phyloP scores from a whole-genome alignment of 345 rosid species.

The Kandelia obovata region DNA sequence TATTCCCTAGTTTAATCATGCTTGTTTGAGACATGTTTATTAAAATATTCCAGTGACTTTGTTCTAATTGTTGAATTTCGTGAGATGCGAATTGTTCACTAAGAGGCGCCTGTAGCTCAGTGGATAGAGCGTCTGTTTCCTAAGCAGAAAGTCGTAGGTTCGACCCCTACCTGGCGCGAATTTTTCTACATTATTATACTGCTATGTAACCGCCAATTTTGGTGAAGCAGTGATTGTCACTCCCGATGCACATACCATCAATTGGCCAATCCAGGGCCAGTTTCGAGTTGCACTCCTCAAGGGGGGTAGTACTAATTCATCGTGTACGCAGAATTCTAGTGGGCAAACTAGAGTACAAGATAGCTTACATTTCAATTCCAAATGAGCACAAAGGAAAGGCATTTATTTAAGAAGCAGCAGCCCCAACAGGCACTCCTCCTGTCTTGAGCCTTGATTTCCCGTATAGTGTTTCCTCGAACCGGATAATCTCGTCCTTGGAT shows the following conservation, averaged over 20 bases:
- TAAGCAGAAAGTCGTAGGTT: slow-evolving; percentile 97
- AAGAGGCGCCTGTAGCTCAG: slow-evolving; percentile 88
- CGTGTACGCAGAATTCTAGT: no score
- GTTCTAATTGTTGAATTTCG: no score
- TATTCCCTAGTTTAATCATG: no score
- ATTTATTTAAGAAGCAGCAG: slow-evolving; percentile 16
- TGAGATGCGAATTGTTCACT: no score
- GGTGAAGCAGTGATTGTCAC: slow-evolving; percentile 43
- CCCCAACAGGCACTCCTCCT: slow-evolving; percentile 47
- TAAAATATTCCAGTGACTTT: no score
- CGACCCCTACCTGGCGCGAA: slow-evolving; percentile 60
- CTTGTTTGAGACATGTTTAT: no score
- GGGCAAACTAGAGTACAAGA: slow-evolving; percentile 3
- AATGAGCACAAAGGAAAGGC: slow-evolving; percentile 2
- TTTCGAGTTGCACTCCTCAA: slow-evolving; percentile 45
- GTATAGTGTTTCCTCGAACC: slow-evolving; percentile 83
- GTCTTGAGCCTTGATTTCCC: slow-evolving; percentile 82
- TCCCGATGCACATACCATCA: slow-evolving; percentile 67
- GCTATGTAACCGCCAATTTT: no score
- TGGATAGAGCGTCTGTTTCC: slow-evolving; percentile 99
- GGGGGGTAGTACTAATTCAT: slow-evolving; percentile 28
- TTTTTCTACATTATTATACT: neutral
- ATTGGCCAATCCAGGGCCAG: slow-evolving; percentile 58
- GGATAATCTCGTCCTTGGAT: slow-evolving; percentile 83
- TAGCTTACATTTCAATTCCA: neutral